These are phyloP conservation scores for Stramenopiles sp. DNA, from an alignment of 352 stramenopile species.

Conservation along the genomic window DNA sequence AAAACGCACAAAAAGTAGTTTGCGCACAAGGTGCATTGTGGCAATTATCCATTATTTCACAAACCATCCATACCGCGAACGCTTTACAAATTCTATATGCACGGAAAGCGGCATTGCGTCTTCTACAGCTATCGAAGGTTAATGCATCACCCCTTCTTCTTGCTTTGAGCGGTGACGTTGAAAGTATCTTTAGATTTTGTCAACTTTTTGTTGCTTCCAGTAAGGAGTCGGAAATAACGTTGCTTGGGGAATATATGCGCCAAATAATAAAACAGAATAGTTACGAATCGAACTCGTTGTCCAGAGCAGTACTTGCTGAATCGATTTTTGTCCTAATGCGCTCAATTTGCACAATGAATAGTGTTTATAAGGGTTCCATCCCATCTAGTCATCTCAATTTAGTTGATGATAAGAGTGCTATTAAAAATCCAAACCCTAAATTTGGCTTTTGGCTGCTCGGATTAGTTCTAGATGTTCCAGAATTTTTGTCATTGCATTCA, in stretches of 20 bases:
- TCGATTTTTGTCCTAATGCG: slow-evolving; percentile 8
- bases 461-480: slow-evolving; percentile 1
- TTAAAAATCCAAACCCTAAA: slow-evolving; percentile 3
- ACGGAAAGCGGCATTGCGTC: background rate
- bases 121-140: background rate
- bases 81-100: background rate
- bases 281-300: background rate
- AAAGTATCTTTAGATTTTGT: background rate
- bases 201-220: background rate
- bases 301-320: background rate
- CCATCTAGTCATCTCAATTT: background rate
- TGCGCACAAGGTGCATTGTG: slow-evolving; percentile 2
- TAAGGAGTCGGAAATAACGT: background rate
- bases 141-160: background rate
- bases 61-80: background rate
- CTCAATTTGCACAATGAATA: slow-evolving; percentile 4
- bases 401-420: background rate
- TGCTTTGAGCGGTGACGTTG: background rate
- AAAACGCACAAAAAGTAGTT: background rate
- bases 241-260: background rate
- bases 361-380: background rate
- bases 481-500: slow-evolving; percentile 3
- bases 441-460: slow-evolving; percentile 8
- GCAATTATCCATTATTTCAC: background rate
- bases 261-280: background rate